Evolutionary conservation across 108 stramenopile genomes (phyloP).

Genomic region (Cyclostephanos invisitatus): DNA sequence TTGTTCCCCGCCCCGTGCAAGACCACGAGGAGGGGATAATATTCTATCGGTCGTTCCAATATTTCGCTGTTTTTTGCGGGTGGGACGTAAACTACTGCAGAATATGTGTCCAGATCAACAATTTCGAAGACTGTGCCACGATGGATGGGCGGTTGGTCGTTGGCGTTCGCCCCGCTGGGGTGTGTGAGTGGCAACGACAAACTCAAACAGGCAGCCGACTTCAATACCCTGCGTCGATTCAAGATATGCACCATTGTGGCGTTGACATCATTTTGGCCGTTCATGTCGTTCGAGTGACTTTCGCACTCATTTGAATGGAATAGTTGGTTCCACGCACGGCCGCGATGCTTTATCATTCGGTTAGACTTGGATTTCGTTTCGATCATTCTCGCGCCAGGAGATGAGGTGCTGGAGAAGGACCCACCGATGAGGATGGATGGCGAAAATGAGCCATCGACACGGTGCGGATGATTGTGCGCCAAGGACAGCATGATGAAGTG

Average conservation of each 20-base stretch:
- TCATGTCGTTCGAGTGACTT: neutral
- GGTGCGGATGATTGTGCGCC: neutral
- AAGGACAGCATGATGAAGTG: neutral
- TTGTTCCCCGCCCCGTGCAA: slow-evolving; percentile 80
- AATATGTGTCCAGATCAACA: slow-evolving; percentile 66
- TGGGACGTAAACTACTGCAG: slow-evolving; percentile 64
- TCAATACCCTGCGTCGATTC: slow-evolving; percentile 7
- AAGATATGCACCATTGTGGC: neutral
- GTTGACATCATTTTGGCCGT: neutral
- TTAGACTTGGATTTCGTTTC: neutral
- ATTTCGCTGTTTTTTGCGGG: slow-evolving; percentile 13
- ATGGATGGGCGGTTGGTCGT: neutral
- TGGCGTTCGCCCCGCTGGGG: neutral
- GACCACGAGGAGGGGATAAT: slow-evolving; percentile 66
- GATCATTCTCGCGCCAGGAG: neutral
- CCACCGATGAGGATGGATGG: neutral
- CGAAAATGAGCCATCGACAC: neutral
- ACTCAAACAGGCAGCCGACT: slow-evolving; percentile 2
- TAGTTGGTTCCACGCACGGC: neutral
- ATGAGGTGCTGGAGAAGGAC: neutral
- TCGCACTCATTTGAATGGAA: neutral
- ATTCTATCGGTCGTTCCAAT: neutral
- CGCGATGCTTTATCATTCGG: too few species aligned
- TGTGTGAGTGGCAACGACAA: slow-evolving; percentile 4
- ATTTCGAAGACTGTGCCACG: slow-evolving; percentile 49